A percentile compares a stretch with the other conserved stretches of the same genome.
Conservation (phyloP, 2,329 filamentous ascomycete genomes). For the Fusarium dlaminii region DNA sequence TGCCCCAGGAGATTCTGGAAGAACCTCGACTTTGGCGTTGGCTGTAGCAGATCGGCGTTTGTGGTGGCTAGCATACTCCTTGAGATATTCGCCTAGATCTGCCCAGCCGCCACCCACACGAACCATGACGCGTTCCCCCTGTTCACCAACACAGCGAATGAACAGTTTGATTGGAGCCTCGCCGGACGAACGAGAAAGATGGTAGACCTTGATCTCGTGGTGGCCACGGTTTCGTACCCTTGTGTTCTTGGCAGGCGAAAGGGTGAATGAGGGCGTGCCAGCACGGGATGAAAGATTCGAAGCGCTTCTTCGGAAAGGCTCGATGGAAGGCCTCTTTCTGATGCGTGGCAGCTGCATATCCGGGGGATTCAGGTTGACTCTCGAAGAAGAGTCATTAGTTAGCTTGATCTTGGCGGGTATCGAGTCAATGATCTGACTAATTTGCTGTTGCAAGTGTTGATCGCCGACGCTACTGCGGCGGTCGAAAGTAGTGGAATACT, state of each 20-base stretch:
- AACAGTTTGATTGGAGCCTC: slow-evolving; percentile 94
- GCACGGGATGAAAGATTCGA: slow-evolving; percentile 66
- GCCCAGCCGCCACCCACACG: slow-evolving; percentile 98
- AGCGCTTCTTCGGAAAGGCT: slow-evolving; percentile 57
- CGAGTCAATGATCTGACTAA: slow-evolving; percentile 78
- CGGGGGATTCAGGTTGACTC: slow-evolving; percentile 66
- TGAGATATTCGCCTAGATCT: slow-evolving; percentile 92
- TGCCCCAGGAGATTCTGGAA: slow-evolving; percentile 44
- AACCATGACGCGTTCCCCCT: slow-evolving; percentile 95
- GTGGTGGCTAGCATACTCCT: slow-evolving; percentile 93
- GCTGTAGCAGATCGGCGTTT: slow-evolving; percentile 70
- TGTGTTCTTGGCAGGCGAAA: slow-evolving; percentile 69
- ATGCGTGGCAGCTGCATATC: slow-evolving; percentile 63
- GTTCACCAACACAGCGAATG: slow-evolving; percentile 89
- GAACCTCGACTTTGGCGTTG: slow-evolving; percentile 67
- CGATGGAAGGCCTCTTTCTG: slow-evolving; percentile 54
- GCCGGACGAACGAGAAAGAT: slow-evolving; percentile 84
- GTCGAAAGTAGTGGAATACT: slow-evolving; percentile 38
- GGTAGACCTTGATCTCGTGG: slow-evolving; percentile 89
- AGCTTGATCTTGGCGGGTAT: slow-evolving; percentile 85
- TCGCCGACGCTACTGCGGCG: slow-evolving; percentile 57
- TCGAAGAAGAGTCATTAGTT: slow-evolving; percentile 59
- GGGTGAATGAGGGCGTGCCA: slow-evolving; percentile 72
- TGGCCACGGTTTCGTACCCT: slow-evolving; percentile 63
- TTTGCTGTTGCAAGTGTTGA: slow-evolving; percentile 80